Percentiles rank a stretch among this genome's conserved stretches.
Evolutionary conservation across 1,139 yeast species (phyloP).

Genomic region (Protomyces gravidus): DNA sequence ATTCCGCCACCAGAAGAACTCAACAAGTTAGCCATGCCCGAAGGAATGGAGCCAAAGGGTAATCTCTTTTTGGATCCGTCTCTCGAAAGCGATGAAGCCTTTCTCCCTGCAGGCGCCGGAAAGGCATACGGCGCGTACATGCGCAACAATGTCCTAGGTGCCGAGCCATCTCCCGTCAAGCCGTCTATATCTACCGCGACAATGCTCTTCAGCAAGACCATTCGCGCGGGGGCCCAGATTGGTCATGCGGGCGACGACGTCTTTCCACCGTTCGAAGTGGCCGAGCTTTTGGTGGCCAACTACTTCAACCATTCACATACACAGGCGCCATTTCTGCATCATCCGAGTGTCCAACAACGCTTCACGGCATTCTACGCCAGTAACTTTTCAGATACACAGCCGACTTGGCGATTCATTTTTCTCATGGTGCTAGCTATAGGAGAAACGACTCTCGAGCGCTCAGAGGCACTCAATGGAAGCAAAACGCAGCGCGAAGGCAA

Average conservation of each 20-base stretch:
- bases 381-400: constrained; percentile 12
- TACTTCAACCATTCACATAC: constrained; percentile 24
- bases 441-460: constrained; percentile 16
- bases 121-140: constrained; percentile 12
- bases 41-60: constrained; percentile 24
- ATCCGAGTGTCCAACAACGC: constrained; percentile 12
- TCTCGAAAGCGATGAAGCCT: constrained; percentile 13
- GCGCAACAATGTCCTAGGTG: constrained; percentile 2
- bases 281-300: constrained; percentile 5
- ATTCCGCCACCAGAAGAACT: background rate
- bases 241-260: background rate
- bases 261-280: constrained; percentile 17
- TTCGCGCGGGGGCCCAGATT: constrained; percentile 7
- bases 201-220: constrained; percentile 7
- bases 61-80: constrained; percentile 18
- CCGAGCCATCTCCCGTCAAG: background rate
- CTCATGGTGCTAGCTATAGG: constrained; percentile 25
- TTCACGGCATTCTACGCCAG: constrained; percentile 13
- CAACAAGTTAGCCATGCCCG: constrained; percentile 12
- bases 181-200: constrained; percentile 4
- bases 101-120: constrained; percentile 13
- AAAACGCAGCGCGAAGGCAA: constrained; percentile 1
- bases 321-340: constrained; percentile 22
- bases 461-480: constrained; percentile 14
- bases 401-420: constrained; percentile 17